Percentiles rank a stretch among this genome's conserved stretches.
phyloP scores from a whole-genome alignment of 2,329 filamentous ascomycete species.

The Pseudopyricularia cyperi region DNA sequence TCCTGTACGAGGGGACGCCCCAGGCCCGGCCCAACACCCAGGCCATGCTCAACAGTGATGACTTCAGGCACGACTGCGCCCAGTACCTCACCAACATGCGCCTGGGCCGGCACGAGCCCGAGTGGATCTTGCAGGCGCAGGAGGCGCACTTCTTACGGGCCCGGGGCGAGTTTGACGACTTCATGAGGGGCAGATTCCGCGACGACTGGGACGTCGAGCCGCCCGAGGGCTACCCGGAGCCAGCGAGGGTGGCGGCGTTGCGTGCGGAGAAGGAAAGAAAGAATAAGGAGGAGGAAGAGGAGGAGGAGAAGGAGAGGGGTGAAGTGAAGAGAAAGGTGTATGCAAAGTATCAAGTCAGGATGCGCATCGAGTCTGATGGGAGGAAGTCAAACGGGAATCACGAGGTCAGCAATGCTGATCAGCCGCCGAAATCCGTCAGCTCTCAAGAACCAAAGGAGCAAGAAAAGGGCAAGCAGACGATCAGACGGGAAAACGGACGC shows the following conservation, averaged over 20 bases:
- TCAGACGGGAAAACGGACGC: too few relatives aligned
- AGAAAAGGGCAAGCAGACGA: too few relatives aligned
- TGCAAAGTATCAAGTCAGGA: too few relatives aligned
- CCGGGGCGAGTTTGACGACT: conserved; percentile 35
- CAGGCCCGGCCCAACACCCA: conserved; percentile 20
- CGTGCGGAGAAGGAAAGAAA: background rate
- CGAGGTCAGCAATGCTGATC: too few relatives aligned
- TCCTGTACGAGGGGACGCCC: conserved; percentile 16
- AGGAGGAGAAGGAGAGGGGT: background rate
- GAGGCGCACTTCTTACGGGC: conserved; percentile 33
- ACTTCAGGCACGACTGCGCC: conserved; percentile 27
- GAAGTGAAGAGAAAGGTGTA: background rate
- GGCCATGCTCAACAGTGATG: conserved; percentile 25
- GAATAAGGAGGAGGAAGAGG: conserved; percentile 8
- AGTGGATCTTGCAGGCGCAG: conserved; percentile 40
- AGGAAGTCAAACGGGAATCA: background rate
- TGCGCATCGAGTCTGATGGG: background rate
- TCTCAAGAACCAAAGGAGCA: too few relatives aligned
- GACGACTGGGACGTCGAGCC: conserved; percentile 32
- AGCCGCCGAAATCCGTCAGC: too few relatives aligned
- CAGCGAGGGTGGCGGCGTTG: background rate
- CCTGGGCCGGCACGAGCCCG: conserved; percentile 34
- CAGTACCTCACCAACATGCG: conserved; percentile 29
- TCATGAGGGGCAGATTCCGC: conserved; percentile 29
- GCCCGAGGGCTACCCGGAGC: conserved; percentile 17